These are phyloP conservation scores for Aspergillus tanneri DNA, from an alignment of 2,329 filamentous ascomycete species.

Conservation along the genomic window DNA sequence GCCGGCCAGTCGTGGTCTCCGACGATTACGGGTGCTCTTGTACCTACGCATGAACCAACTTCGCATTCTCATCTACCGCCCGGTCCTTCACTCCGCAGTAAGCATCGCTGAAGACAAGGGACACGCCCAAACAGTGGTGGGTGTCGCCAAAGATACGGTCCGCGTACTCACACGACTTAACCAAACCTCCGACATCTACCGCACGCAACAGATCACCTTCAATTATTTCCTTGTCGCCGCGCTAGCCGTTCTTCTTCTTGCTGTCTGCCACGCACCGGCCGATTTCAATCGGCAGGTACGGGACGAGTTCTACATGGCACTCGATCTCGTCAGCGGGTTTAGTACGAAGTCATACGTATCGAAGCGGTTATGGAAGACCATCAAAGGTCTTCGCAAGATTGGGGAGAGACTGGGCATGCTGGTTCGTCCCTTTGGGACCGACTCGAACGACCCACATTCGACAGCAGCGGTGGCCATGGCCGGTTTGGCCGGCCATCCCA, in stretches of 20 bases:
- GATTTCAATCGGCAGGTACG: constrained; percentile 61
- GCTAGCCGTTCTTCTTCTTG: constrained; percentile 63
- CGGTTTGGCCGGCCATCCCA: constrained; percentile 61
- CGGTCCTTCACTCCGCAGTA: constrained; percentile 77
- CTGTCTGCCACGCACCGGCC: constrained; percentile 62
- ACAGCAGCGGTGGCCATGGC: constrained; percentile 66
- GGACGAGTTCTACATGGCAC: constrained; percentile 66
- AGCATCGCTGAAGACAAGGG: constrained; percentile 75
- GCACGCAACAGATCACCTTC: constrained; percentile 62
- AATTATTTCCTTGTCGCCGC: constrained; percentile 67
- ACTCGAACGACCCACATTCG: constrained; percentile 57
- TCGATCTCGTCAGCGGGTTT: constrained; percentile 63
- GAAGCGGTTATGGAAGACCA: constrained; percentile 63
- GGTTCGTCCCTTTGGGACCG: constrained; percentile 36
- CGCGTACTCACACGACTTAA: constrained; percentile 61
- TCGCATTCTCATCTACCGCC: constrained; percentile 83
- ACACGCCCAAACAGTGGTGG: constrained; percentile 68
- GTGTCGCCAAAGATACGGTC: constrained; percentile 65
- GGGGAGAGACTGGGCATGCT: constrained; percentile 60
- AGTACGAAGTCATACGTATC: constrained; percentile 62
- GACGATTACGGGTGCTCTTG: constrained; percentile 76
- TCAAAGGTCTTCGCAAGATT: constrained; percentile 62
- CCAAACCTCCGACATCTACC: constrained; percentile 63
- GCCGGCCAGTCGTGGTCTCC: constrained; percentile 62
- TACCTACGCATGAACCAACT: constrained; percentile 88